Evolutionary conservation across 148 eudicot species (phyloP), one percentile per base, ranked within the genome.

Genomic region (Agrostemma githago): DNA sequence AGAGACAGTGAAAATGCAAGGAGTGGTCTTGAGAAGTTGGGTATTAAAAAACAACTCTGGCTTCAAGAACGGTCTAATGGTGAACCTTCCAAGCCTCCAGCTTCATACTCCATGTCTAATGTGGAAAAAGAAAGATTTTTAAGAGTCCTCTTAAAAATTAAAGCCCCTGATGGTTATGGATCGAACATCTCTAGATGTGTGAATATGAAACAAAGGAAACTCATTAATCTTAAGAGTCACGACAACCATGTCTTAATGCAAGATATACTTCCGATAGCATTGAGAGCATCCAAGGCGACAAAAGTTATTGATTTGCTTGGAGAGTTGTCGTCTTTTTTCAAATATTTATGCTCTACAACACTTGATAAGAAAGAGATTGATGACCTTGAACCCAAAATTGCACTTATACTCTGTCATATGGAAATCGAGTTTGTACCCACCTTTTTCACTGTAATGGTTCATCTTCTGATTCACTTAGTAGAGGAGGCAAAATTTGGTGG

Each of bases 361-460:
- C 34, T 26, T 26, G 34, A 26, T 26, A 26, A 26, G 34, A 26
- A 26, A 26, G 34, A 26, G 34, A 0, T 26, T 26, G 34, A 26
- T 26, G 34, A 26, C 3, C 16, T 53, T 10, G 42, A 70, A 70
- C 8, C 41, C 4, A 70, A 26, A 4, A 3, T 70, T 70, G 21
- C 54, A 11, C 34, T 70, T 15, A 70, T 61, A 4, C 60, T 51
- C 12, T 70, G 73, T 51, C 9, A 26, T 15, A 21, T 70, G 61
- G 66, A 63, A 41, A 63, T 63, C 3, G 39, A 63, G 40, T 63
- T 63, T 63, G 14, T 63, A 2, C 66, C 66, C 5, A 63, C 41
- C 12, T 63, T 63, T 63, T 63, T 63, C 66, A 63, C 66, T 16
- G 38, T 63, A 38, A 63, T 20, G 66, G 41, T 63, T 63, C 19